A percentile compares a stretch with the other conserved stretches of the same genome.
phyloP scores from a whole-genome alignment of 2,329 filamentous ascomycete genomes.

The Neonectria magnoliae region DNA sequence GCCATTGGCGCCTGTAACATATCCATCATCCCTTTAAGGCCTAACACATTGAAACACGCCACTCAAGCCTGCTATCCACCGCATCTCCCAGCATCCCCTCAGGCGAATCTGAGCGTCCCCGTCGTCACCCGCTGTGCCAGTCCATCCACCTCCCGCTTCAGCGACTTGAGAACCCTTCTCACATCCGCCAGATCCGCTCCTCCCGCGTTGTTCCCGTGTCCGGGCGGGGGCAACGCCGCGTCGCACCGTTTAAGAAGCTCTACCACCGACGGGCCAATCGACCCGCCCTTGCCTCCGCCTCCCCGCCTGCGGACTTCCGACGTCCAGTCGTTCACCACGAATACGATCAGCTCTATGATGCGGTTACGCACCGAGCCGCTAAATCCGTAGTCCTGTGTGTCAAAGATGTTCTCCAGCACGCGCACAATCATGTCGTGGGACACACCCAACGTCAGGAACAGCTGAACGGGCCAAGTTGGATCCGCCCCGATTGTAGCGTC shows the following conservation, averaged over 20 bases:
- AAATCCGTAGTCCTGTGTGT: conserved; percentile 69
- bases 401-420: conserved; percentile 66
- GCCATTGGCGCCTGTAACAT: conserved; percentile 44
- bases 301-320: conserved; percentile 60
- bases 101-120: conserved; percentile 58
- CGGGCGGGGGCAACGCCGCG: conserved; percentile 52
- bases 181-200: conserved; percentile 58
- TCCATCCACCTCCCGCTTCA: conserved; percentile 57
- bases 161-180: conserved; percentile 53
- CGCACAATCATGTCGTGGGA: conserved; percentile 66
- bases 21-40: conserved; percentile 39
- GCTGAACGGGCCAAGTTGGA: conserved; percentile 65
- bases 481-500: conserved; percentile 67
- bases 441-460: conserved; percentile 66
- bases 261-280: conserved; percentile 56
- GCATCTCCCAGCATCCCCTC: conserved; percentile 30
- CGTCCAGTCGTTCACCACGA: conserved; percentile 60
- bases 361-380: conserved; percentile 59
- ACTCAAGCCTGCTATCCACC: not conserved
- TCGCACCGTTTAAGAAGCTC: conserved; percentile 64
- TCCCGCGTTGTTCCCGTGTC: conserved; percentile 55
- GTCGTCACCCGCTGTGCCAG: conserved; percentile 55
- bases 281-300: conserved; percentile 51
- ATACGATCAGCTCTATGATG: conserved; percentile 65
- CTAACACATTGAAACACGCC: conserved; percentile 35